Evolutionary conservation across 106 monocot genomes (phyloP).

Genomic region (Narthecium ossifragum): DNA sequence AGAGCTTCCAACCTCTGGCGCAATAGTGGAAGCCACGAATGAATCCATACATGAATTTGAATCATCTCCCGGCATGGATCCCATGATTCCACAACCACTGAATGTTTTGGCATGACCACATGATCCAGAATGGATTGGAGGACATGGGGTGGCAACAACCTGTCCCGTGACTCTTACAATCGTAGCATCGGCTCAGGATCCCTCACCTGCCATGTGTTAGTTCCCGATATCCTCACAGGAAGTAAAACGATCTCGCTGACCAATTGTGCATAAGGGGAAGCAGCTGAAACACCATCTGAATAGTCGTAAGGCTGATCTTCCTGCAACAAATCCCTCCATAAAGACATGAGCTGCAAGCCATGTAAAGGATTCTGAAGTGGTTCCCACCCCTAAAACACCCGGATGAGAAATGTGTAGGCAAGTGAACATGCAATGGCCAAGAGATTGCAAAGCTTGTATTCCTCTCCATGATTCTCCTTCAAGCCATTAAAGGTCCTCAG

Average conservation of each 20-base stretch:
- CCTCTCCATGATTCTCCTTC: constrained; percentile 55
- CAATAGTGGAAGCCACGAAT: constrained; percentile 81
- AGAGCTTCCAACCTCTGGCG: constrained; percentile 65
- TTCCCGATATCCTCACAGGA: constrained; percentile 74
- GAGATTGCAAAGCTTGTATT: constrained; percentile 79
- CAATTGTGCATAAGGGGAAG: constrained; percentile 61
- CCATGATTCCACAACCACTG: constrained; percentile 67
- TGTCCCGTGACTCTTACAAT: constrained; percentile 75
- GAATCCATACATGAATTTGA: constrained; percentile 82
- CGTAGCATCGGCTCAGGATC: constrained; percentile 92
- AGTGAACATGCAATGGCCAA: constrained; percentile 65
- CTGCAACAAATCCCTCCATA: constrained; percentile 68
- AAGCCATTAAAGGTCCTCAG: constrained; percentile 45
- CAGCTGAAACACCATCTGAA: constrained; percentile 31
- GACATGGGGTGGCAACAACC: constrained; percentile 61
- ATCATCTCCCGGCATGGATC: constrained; percentile 71
- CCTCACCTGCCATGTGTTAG: constrained; percentile 78
- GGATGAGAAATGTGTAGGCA: constrained; percentile 70
- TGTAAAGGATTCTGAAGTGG: constrained; percentile 71
- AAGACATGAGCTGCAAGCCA: constrained; percentile 62
- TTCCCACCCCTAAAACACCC: constrained; percentile 79
- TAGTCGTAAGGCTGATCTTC: constrained; percentile 77
- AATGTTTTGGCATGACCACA: constrained; percentile 83
- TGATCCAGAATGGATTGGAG: constrained; percentile 79
- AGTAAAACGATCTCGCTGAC: constrained; percentile 74